phyloP scores from a whole-genome alignment of 306 rosid species.

The Begonia fuchsioides region DNA sequence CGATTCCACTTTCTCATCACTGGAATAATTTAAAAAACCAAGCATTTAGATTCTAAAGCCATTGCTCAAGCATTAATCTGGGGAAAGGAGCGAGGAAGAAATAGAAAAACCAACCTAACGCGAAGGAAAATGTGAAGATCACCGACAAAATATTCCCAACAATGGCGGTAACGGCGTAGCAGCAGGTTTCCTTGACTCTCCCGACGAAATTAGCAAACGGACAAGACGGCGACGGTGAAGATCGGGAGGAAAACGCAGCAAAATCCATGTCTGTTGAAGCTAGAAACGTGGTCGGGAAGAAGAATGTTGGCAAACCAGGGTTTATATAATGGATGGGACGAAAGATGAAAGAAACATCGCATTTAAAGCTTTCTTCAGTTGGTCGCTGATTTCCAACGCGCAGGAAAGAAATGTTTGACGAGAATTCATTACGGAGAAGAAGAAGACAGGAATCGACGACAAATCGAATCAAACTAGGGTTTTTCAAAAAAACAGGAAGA shows the following conservation, averaged over 20 bases:
- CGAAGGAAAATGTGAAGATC: conserved; percentile 94
- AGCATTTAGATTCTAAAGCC: background rate
- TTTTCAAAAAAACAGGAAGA: too few species aligned
- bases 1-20: too few species aligned
- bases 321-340: background rate
- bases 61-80: background rate
- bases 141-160: conserved; percentile 84
- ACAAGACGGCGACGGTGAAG: conserved; percentile 23
- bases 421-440: too few species aligned
- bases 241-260: conserved; percentile 43
- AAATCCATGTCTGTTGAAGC: conserved; percentile 40
- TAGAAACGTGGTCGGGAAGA: conserved; percentile 16
- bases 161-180: conserved; percentile 58
- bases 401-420: too few species aligned
- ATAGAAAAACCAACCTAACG: conserved; percentile 45
- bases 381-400: too few species aligned
- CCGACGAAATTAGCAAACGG: conserved; percentile 45
- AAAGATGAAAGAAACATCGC: conserved; percentile 23
- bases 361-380: conserved; percentile 42
- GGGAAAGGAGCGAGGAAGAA: conserved; percentile 1
- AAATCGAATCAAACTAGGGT: too few species aligned
- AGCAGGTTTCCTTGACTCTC: conserved; percentile 38
- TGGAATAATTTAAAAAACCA: background rate
- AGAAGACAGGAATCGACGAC: too few species aligned
- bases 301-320: background rate